A percentile compares a stretch with the other conserved stretches of the same genome.
Evolutionary conservation across 1,139 yeast genomes (phyloP).

Genomic region (Zygoascus meyerae): DNA sequence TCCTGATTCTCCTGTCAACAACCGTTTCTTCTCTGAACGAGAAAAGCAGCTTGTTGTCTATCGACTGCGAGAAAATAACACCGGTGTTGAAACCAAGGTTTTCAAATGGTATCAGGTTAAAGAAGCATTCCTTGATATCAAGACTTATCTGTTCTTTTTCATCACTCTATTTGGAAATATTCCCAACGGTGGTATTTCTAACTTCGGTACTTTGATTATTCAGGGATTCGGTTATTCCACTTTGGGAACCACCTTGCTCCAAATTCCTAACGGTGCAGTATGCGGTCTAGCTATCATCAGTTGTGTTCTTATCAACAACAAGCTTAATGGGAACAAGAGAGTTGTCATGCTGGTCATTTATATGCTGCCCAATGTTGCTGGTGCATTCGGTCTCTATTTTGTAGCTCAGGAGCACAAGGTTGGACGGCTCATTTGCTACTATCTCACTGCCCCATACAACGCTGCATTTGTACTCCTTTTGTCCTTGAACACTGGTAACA

Average conservation of each 20-base stretch:
- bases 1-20: slow-evolving; percentile 51
- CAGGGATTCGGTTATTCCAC: slow-evolving; percentile 27
- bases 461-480: slow-evolving; percentile 45
- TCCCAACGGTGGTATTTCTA: slow-evolving; percentile 44
- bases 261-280: slow-evolving; percentile 27
- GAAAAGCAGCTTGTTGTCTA: slow-evolving; percentile 52
- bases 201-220: slow-evolving; percentile 29
- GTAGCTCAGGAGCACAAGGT: slow-evolving; percentile 18
- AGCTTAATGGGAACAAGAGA: slow-evolving; percentile 17
- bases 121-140: slow-evolving; percentile 36
- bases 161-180: slow-evolving; percentile 40
- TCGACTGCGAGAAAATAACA: slow-evolving; percentile 43
- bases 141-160: slow-evolving; percentile 44
- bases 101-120: slow-evolving; percentile 48
- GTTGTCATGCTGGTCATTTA: slow-evolving; percentile 17
- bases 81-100: slow-evolving; percentile 48
- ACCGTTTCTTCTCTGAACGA: slow-evolving; percentile 46
- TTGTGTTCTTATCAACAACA: slow-evolving; percentile 20
- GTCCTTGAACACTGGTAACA: slow-evolving; percentile 45
- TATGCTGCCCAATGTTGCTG: slow-evolving; percentile 25
- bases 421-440: slow-evolving; percentile 26
- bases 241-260: slow-evolving; percentile 25
- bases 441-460: slow-evolving; percentile 26
- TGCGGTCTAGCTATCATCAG: slow-evolving; percentile 20
- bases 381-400: slow-evolving; percentile 25